Evolutionary conservation across 352 stramenopile genomes (phyloP).

Genomic region (Phytophthora macrochlamydospora): DNA sequence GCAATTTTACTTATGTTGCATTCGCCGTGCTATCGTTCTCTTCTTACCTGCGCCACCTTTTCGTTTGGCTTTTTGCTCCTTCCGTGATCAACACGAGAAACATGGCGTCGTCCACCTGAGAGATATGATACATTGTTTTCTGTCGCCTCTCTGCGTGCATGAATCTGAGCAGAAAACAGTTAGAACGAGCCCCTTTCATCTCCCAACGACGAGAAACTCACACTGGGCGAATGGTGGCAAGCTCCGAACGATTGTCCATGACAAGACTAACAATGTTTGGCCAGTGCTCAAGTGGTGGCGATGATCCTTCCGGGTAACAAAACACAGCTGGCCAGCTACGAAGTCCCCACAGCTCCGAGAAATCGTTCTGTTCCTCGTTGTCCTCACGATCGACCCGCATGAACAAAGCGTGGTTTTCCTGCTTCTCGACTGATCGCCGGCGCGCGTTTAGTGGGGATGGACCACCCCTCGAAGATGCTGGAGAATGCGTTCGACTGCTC

Average conservation of each 20-base stretch:
- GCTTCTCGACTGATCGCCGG: slow-evolving; percentile 28
- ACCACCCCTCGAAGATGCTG: slow-evolving; percentile 31
- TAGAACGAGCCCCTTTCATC: not conserved
- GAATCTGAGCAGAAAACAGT: slow-evolving; percentile 39
- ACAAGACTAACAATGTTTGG: slow-evolving; percentile 89
- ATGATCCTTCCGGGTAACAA: slow-evolving; percentile 69
- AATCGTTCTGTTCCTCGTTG: slow-evolving; percentile 76
- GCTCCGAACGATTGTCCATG: slow-evolving; percentile 73
- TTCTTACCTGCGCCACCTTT: slow-evolving; percentile 68
- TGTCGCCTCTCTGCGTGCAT: slow-evolving; percentile 70
- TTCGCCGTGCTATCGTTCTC: too few relatives aligned
- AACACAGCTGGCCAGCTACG: slow-evolving; percentile 85
- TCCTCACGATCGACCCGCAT: slow-evolving; percentile 60
- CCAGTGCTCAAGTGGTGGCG: slow-evolving; percentile 73
- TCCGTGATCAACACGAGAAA: slow-evolving; percentile 77
- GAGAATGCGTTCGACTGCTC: slow-evolving; percentile 33
- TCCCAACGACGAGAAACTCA: slow-evolving; percentile 30
- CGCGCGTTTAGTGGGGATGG: slow-evolving; percentile 29
- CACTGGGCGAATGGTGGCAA: slow-evolving; percentile 60
- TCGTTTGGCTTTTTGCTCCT: slow-evolving; percentile 68
- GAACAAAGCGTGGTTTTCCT: slow-evolving; percentile 47
- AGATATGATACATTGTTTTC: slow-evolving; percentile 79
- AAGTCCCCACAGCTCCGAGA: slow-evolving; percentile 80
- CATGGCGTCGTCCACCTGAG: slow-evolving; percentile 72
- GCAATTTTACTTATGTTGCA: too few relatives aligned